phyloP scores from a whole-genome alignment of 2,329 filamentous ascomycete genomes.

The Elsinoe australis region DNA sequence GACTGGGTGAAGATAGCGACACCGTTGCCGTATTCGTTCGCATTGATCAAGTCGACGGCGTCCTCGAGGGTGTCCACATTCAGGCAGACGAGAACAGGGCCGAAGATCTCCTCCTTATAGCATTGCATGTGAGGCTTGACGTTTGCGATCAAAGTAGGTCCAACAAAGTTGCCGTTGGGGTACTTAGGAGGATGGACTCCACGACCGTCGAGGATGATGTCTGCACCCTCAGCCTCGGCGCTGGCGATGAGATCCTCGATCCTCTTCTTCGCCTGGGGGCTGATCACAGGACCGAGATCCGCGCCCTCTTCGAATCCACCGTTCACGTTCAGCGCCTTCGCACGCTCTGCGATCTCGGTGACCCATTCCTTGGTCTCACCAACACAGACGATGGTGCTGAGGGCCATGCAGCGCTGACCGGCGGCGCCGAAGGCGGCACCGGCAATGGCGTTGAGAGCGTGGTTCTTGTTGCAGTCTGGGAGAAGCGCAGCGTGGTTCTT shows the following conservation, averaged over 20 bases:
- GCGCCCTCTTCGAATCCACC: slow-evolving; percentile 74
- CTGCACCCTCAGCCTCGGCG: slow-evolving; percentile 73
- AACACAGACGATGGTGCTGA: slow-evolving; percentile 75
- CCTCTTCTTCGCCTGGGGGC: slow-evolving; percentile 66
- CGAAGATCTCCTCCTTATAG: slow-evolving; percentile 81
- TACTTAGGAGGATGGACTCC: slow-evolving; percentile 69
- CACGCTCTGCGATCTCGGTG: slow-evolving; percentile 65
- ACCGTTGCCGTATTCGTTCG: slow-evolving; percentile 80
- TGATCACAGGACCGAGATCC: slow-evolving; percentile 76
- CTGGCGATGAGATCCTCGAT: slow-evolving; percentile 69
- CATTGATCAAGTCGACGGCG: slow-evolving; percentile 73
- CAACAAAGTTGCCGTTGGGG: slow-evolving; percentile 75
- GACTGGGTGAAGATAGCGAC: slow-evolving; percentile 76
- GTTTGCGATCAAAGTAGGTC: slow-evolving; percentile 73
- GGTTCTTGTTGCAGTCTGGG: slow-evolving; percentile 84
- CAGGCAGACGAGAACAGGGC: slow-evolving; percentile 73
- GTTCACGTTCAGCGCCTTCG: slow-evolving; percentile 64
- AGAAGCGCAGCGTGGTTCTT: slow-evolving; percentile 84
- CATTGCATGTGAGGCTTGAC: slow-evolving; percentile 75
- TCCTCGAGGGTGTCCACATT: slow-evolving; percentile 72
- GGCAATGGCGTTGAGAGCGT: slow-evolving; percentile 74
- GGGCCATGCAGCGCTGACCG: slow-evolving; percentile 79
- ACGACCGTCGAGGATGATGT: slow-evolving; percentile 72
- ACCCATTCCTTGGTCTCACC: slow-evolving; percentile 82
- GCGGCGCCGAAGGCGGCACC: slow-evolving; percentile 80